These are phyloP conservation scores for Ehretia macrophylla DNA, from an alignment of 257 asterid genomes.

Conservation along the genomic window DNA sequence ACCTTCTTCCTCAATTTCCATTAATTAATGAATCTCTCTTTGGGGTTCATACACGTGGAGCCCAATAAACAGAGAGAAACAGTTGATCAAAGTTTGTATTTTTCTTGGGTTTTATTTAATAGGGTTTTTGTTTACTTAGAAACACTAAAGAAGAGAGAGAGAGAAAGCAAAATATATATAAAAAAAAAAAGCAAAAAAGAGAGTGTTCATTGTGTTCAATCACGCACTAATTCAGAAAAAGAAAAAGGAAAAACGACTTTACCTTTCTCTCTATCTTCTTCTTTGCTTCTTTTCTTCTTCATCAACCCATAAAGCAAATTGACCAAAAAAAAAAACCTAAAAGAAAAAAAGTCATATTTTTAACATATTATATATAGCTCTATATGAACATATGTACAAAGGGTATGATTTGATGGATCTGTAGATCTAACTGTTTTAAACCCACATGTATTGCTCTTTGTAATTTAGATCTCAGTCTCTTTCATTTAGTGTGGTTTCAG, in stretches of 20 bases:
- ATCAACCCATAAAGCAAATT: too few species aligned
- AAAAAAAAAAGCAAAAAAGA: too few species aligned
- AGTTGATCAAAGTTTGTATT: constrained; percentile 9
- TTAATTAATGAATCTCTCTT: too few species aligned
- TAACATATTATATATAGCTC: constrained; percentile 5
- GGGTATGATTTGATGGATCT: constrained; percentile 37
- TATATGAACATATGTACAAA: constrained; percentile 3
- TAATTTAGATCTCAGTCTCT: constrained; percentile 34
- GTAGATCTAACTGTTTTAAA: constrained; percentile 36
- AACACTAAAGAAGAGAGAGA: neutral
- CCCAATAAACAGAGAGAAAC: too few species aligned
- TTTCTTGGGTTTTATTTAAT: neutral
- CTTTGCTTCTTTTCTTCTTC: neutral
- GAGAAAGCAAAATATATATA: neutral
- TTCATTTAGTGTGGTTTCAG: constrained; percentile 15
- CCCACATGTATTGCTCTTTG: constrained; percentile 27
- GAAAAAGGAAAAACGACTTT: neutral
- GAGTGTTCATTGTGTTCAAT: constrained; percentile 10
- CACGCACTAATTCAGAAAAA: constrained; percentile 12
- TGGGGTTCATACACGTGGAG: too few species aligned
- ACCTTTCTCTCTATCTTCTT: constrained; percentile 15
- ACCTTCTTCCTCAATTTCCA: too few species aligned
- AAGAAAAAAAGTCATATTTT: neutral
- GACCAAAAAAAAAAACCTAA: neutral
- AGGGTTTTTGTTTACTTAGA: neutral